These are phyloP conservation scores for Aspergillus pseudoglaucus DNA, from an alignment of 2,329 filamentous ascomycete genomes.

Conservation along the genomic window DNA sequence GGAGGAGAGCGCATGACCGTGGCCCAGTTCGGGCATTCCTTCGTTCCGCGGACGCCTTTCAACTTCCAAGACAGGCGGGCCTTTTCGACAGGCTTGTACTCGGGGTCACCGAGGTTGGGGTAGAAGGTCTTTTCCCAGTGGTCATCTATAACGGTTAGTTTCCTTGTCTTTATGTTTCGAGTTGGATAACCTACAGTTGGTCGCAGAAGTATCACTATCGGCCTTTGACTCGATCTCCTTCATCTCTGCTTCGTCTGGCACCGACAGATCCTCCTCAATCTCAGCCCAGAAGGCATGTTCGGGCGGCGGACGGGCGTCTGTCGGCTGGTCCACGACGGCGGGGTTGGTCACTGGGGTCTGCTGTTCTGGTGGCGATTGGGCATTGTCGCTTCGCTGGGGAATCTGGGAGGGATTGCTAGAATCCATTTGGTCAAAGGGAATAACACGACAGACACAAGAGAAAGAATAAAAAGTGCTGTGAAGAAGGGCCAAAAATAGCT, in stretches of 20 bases:
- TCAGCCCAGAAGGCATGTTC: slow-evolving; percentile 47
- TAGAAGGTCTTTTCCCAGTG: slow-evolving; percentile 56
- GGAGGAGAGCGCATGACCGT: slow-evolving; percentile 53
- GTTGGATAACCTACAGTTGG: slow-evolving; percentile 40
- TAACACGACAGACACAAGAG: background rate
- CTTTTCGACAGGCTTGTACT: slow-evolving; percentile 48
- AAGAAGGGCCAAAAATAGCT: slow-evolving; percentile 1
- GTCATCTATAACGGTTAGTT: slow-evolving; percentile 32
- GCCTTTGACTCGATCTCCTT: slow-evolving; percentile 47
- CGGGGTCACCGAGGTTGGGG: slow-evolving; percentile 51
- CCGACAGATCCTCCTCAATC: slow-evolving; percentile 50
- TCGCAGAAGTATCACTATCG: slow-evolving; percentile 47
- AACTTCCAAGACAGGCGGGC: slow-evolving; percentile 55
- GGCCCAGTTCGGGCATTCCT: slow-evolving; percentile 53
- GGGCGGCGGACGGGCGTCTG: slow-evolving; percentile 5
- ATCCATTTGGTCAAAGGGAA: background rate
- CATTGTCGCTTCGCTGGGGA: background rate
- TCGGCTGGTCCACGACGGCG: slow-evolving; percentile 7
- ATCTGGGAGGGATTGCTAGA: background rate
- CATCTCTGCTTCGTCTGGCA: slow-evolving; percentile 52
- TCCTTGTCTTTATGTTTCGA: background rate
- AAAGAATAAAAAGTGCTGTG: slow-evolving; percentile 2
- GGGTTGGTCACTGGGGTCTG: background rate
- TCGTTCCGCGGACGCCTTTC: slow-evolving; percentile 54
- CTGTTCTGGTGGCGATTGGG: background rate